Evolutionary conservation across 2,329 filamentous ascomycete species (phyloP).

Genomic region (Laburnicola sp.): DNA sequence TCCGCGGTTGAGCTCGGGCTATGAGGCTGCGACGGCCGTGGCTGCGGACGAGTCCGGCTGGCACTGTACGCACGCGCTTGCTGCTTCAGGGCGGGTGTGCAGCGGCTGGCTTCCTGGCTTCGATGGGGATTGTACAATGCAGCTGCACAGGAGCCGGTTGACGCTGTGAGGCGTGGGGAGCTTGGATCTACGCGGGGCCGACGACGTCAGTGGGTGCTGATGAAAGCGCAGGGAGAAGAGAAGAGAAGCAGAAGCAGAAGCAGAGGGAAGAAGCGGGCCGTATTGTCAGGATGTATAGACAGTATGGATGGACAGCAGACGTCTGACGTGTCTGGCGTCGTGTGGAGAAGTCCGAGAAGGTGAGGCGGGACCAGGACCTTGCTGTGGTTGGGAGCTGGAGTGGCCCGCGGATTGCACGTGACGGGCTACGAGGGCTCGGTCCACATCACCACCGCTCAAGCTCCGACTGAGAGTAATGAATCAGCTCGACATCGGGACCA

Average conservation of each 20-base stretch:
- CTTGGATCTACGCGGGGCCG: too few species aligned
- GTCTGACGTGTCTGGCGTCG: conserved; percentile 41
- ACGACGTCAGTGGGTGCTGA: too few species aligned
- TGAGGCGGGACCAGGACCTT: conserved; percentile 27
- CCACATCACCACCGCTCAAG: conserved; percentile 11
- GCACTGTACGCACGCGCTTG: background rate
- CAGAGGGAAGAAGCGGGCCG: background rate
- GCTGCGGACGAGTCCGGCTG: conserved; percentile 17
- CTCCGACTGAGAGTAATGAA: conserved; percentile 24
- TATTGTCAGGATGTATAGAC: background rate
- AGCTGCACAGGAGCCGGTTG: background rate
- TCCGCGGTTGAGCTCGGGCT: conserved; percentile 28
- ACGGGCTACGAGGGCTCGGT: background rate
- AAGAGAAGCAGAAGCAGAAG: background rate
- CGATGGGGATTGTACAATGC: background rate
- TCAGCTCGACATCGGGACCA: conserved; percentile 29
- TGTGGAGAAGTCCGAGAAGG: conserved; percentile 35
- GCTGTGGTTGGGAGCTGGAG: conserved; percentile 19
- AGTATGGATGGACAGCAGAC: background rate
- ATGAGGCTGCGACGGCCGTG: conserved; percentile 22
- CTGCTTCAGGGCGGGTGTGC: background rate
- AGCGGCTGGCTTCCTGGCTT: background rate
- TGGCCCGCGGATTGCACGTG: conserved; percentile 28
- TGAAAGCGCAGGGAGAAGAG: too few species aligned
- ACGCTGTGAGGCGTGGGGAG: too few species aligned